Evolutionary conservation across 805 yeast genomes (phyloP).

Genomic region (Cyberlindnera xylosilytica): DNA sequence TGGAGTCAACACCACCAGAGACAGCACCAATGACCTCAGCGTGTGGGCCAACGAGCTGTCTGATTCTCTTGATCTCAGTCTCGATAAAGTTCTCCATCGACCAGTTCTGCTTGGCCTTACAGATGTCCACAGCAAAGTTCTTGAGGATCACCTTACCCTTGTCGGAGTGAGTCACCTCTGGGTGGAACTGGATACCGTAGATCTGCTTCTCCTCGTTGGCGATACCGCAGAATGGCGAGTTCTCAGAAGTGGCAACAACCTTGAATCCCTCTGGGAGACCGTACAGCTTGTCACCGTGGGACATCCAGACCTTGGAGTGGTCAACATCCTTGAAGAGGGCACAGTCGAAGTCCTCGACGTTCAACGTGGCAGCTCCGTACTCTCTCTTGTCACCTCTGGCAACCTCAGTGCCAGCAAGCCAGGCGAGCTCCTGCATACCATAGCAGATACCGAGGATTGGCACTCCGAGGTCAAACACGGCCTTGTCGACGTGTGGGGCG

Average conservation of each 20-base stretch:
- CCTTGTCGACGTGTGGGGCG: conserved; percentile 97
- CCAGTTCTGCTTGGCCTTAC: conserved; percentile 89
- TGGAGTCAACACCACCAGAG: conserved; percentile 99
- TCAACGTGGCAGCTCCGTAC: conserved; percentile 92
- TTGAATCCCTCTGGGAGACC: conserved; percentile 88
- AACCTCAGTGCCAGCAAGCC: conserved; percentile 91
- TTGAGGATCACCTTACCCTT: conserved; percentile 84
- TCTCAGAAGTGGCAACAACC: conserved; percentile 85
- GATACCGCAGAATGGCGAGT: conserved; percentile 95
- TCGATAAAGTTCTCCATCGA: conserved; percentile 97
- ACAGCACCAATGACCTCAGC: conserved; percentile 99
- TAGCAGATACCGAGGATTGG: conserved; percentile 98
- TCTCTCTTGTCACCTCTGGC: conserved; percentile 97
- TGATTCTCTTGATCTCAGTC: conserved; percentile 91
- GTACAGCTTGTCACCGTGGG: conserved; percentile 94
- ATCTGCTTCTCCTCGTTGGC: conserved; percentile 69
- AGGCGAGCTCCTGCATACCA: conserved; percentile 98
- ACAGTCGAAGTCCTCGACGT: conserved; percentile 63
- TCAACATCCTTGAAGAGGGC: conserved; percentile 85
- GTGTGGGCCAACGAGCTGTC: conserved; percentile 89
- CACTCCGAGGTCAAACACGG: conserved; percentile 81
- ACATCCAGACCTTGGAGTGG: conserved; percentile 98
- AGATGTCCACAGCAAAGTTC: conserved; percentile 91
- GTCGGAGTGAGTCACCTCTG: conserved; percentile 95
- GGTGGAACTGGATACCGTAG: conserved; percentile 98